Evolutionary conservation across 176 grass and related monocot species (phyloP), one percentile per base, ranked within the genome.

Genomic region (Tuctoria greenei): DNA sequence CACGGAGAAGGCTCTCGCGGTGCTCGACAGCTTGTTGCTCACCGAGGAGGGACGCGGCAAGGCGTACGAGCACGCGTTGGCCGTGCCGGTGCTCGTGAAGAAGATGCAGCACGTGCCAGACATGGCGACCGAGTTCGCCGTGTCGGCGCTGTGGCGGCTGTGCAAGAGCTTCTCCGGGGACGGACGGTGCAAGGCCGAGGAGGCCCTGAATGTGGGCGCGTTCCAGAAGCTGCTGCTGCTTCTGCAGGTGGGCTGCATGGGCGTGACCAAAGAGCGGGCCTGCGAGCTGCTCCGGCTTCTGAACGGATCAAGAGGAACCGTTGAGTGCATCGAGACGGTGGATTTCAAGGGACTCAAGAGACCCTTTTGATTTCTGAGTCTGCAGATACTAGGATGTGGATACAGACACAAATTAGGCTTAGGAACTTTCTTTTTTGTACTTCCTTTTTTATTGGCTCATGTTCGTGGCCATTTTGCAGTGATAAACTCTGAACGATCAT

Each of bases 201-300:
- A 45, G 43, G 93, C 90, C 7, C 16, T 93, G 43, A 82, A 84
- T 62, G 63, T 90, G 7, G 93, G 90, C 46, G 87, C 79, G 37
- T 97, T 97, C 70, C 90, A 97, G 73, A 97, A 97, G 78, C 79
- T 93, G n/a, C 66, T 97, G 16, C 50, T 97, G 5, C 73, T 97
- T 7, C 43, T 97, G 24, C 93, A 97, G 67, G 64, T 97, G 1
- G 90, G 93, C 4, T 93, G 87, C 64, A 78, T 79, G 41, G 81
- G 80, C 0, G 47, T 43, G 0, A 97, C 90, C 15, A 97, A 88
- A 84, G 90, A 93, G 34, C 75, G 86, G 64, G 88, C 73, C 0
- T 91, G 78, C 72, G 87, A 86, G 15, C 70, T 97, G 85, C 93
- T 97, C 71, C 73, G 71, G 87, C 27, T 97, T 26, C 85, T 97